These are phyloP conservation scores for Ganoderma lingzhi DNA, from an alignment of 1,284 basidiomycete genomes.

Conservation along the genomic window DNA sequence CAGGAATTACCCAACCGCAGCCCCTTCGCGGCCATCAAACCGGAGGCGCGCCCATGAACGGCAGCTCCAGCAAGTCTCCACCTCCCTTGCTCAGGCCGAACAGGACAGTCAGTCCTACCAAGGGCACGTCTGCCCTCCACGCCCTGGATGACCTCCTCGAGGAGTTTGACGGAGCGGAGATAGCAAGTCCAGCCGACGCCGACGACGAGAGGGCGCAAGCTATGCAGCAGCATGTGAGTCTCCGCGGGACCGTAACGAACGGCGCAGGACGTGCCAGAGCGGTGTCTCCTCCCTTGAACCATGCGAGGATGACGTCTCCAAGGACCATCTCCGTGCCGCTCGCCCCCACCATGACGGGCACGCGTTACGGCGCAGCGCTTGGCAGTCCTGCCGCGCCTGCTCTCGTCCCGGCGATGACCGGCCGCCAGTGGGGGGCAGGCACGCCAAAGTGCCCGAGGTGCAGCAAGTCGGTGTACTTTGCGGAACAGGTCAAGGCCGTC, in stretches of 20 bases:
- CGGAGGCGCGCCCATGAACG: conserved; percentile 29
- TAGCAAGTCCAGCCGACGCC: conserved; percentile 13
- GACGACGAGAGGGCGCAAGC: background rate
- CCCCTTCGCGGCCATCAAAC: conserved; percentile 44
- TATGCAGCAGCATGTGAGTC: background rate
- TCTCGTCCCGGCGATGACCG: conserved; percentile 40
- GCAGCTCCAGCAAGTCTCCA: conserved; percentile 27
- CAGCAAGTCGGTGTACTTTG: conserved; percentile 67
- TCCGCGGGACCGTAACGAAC: conserved; percentile 46
- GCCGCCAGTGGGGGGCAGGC: conserved; percentile 50
- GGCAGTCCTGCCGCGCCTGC: conserved; percentile 31
- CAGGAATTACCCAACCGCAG: conserved; percentile 30
- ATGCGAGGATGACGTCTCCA: background rate
- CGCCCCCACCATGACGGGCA: conserved; percentile 54
- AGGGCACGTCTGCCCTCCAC: conserved; percentile 29
- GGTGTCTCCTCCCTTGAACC: background rate
- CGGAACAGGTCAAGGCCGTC: conserved; percentile 79
- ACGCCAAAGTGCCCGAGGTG: conserved; percentile 66
- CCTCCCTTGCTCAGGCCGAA: conserved; percentile 43
- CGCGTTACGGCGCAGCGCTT: conserved; percentile 59
- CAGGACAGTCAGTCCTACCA: conserved; percentile 41
- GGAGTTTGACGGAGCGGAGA: conserved; percentile 19
- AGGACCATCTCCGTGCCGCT: conserved; percentile 39
- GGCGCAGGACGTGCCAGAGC: background rate
- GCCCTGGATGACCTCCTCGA: conserved; percentile 22